Conservation (phyloP, 2,329 filamentous ascomycete genomes). For the Apiospora sp. region DNA sequence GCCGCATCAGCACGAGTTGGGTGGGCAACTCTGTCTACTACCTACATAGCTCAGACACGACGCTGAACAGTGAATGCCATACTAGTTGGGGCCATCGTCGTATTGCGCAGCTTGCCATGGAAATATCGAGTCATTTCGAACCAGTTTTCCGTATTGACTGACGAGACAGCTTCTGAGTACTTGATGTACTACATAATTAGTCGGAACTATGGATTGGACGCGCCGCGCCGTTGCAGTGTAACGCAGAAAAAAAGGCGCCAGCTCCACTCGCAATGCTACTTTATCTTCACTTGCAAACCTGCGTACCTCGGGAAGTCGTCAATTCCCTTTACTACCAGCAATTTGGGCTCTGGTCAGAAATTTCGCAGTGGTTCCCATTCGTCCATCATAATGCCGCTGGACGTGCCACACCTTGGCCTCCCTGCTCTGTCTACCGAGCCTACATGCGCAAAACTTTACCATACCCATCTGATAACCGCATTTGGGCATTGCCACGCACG, state of each 20-base stretch:
- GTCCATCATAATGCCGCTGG: neutral
- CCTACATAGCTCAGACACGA: neutral
- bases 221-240: constrained; percentile 9
- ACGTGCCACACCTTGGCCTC: neutral
- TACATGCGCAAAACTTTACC: neutral
- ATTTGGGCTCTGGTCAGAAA: neutral
- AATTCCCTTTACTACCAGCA: constrained; percentile 1
- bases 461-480: neutral
- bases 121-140: neutral
- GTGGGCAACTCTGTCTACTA: neutral
- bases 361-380: neutral
- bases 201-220: neutral
- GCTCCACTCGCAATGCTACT: constrained; percentile 10
- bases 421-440: no score
- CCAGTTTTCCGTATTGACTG: no score
- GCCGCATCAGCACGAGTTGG: neutral
- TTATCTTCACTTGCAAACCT: constrained; percentile 4
- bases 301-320: neutral
- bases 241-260: neutral
- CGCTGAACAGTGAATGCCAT: no score
- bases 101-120: no score
- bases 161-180: neutral
- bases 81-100: no score
- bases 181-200: no score
- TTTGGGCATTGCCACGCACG: neutral